Evolutionary conservation across 331 rosid genomes (phyloP), one percentile per base, ranked within the genome.

Genomic region (Quercus phellos): DNA sequence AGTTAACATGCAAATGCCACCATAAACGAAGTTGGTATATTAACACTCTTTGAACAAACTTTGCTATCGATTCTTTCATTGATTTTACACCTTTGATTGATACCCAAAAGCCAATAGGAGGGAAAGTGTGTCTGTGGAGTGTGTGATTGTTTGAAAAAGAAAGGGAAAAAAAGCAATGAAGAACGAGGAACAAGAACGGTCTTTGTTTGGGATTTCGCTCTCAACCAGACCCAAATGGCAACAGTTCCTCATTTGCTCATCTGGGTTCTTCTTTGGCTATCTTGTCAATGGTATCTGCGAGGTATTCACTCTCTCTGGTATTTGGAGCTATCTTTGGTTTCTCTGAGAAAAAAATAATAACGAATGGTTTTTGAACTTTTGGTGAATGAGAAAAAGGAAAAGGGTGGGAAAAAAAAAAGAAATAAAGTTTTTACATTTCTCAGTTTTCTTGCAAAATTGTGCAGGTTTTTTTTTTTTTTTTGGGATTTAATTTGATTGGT

Each of bases 211-310:
- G 80, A 92, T 94, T 91, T 90, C 97, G 4, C 97, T 94, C 56
- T 89, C 99, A 7, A 94, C 85, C 58, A 84, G 85, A 60, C 94
- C 99, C 82, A 88, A 69, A 85, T 94, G 98, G 98, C 87, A 92
- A 4, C 98, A 94, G 84, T 92, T 92, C 77, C 94, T 94, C 83
- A 80, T 94, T 77, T 94, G 98, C 81, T 92, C 99, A 50, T 90
- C 93, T 67, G 99, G 99, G 8, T 94, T 94, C 82, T 94, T 94
- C 96, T 94, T 94, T 81, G 98, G 99, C 12, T 94, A 94, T 70
- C 94, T 94, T 72, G 91, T 94, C 26, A 94, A 94, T 82, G 98
- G 99, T 51, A 68, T 94, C 76, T 94, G 99, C 74, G 99, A 94
- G 98, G 99, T 94, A 67, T 55, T 76, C 11, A 10, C 69, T 43